Percentiles rank a stretch among this genome's conserved stretches.
These are phyloP conservation scores for Exophiala aquamarina DNA, from an alignment of 2,329 filamentous ascomycete species.

Conservation along the genomic window DNA sequence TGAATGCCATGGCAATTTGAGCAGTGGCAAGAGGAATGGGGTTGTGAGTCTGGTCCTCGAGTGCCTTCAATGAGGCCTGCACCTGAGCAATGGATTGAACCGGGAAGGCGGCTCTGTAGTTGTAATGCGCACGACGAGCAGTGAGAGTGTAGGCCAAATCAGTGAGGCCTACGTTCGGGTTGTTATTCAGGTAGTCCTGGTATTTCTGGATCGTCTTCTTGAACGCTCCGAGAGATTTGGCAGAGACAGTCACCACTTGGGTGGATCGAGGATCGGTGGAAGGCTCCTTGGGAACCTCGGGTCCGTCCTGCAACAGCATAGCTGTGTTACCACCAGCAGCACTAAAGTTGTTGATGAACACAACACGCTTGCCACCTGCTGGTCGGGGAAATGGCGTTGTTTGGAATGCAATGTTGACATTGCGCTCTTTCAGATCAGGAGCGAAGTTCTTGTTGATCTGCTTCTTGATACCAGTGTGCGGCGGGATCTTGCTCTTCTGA, in stretches of 20 bases:
- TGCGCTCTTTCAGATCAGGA: conserved; percentile 34
- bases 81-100: conserved; percentile 33
- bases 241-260: conserved; percentile 60
- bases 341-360: conserved; percentile 66
- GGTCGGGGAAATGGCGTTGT: conserved; percentile 35
- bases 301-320: conserved; percentile 63
- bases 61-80: conserved; percentile 30
- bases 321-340: conserved; percentile 72
- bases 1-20: conserved; percentile 38
- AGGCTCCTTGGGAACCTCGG: conserved; percentile 34
- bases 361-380: conserved; percentile 35
- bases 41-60: conserved; percentile 28
- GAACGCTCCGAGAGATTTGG: conserved; percentile 52
- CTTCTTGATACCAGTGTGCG: conserved; percentile 67
- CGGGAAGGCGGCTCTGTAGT: conserved; percentile 35
- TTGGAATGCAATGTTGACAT: conserved; percentile 45
- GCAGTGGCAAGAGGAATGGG: conserved; percentile 32
- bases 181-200: conserved; percentile 55
- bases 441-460: conserved; percentile 36
- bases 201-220: conserved; percentile 57
- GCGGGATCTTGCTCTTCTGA: conserved; percentile 62
- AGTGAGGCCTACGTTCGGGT: conserved; percentile 52
- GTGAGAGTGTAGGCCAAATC: conserved; percentile 68
- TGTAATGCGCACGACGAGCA: conserved; percentile 52
- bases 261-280: conserved; percentile 54